A percentile compares a stretch with the other conserved stretches of the same genome.
These are phyloP conservation scores for Domatiomyces globalis DNA, from an alignment of 2,329 filamentous ascomycete species.

Conservation along the genomic window DNA sequence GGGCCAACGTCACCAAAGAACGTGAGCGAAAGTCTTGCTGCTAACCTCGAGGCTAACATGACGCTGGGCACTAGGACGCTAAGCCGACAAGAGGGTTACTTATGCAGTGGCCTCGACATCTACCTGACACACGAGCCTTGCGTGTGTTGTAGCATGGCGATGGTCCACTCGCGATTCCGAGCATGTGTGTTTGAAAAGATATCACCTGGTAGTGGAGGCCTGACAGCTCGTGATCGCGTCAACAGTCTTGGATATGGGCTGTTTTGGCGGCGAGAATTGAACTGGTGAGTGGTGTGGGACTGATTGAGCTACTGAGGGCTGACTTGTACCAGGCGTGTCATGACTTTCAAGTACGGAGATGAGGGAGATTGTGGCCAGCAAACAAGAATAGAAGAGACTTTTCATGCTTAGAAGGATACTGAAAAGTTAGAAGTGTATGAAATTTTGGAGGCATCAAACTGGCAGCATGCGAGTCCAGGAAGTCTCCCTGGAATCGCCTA, in stretches of 20 bases:
- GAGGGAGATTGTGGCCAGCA: slow-evolving; percentile 9
- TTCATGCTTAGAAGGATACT: slow-evolving; percentile 19
- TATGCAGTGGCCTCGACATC: slow-evolving; percentile 85
- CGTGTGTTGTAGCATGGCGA: slow-evolving; percentile 91
- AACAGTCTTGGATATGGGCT: slow-evolving; percentile 40
- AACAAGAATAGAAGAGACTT: slow-evolving; percentile 6
- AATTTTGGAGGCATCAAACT: background rate
- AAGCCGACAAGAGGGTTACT: slow-evolving; percentile 59
- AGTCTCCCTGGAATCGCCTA: slow-evolving; percentile 26
- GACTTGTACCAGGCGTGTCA: slow-evolving; percentile 19
- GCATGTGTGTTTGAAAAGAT: slow-evolving; percentile 66
- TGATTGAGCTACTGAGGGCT: background rate
- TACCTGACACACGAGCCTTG: slow-evolving; percentile 95
- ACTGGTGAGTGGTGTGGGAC: slow-evolving; percentile 23
- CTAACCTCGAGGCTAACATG: background rate
- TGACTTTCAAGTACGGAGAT: slow-evolving; percentile 34
- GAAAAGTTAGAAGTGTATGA: slow-evolving; percentile 3
- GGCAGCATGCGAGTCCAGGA: background rate
- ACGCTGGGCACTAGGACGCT: slow-evolving; percentile 16
- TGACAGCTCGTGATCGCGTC: slow-evolving; percentile 44
- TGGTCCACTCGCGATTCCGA: slow-evolving; percentile 84
- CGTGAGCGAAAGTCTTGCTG: background rate
- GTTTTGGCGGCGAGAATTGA: slow-evolving; percentile 47
- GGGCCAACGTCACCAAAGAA: background rate
- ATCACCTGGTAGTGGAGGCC: slow-evolving; percentile 67